phyloP scores from a whole-genome alignment of 257 asterid genomes.

The Pogostemon cablin region DNA sequence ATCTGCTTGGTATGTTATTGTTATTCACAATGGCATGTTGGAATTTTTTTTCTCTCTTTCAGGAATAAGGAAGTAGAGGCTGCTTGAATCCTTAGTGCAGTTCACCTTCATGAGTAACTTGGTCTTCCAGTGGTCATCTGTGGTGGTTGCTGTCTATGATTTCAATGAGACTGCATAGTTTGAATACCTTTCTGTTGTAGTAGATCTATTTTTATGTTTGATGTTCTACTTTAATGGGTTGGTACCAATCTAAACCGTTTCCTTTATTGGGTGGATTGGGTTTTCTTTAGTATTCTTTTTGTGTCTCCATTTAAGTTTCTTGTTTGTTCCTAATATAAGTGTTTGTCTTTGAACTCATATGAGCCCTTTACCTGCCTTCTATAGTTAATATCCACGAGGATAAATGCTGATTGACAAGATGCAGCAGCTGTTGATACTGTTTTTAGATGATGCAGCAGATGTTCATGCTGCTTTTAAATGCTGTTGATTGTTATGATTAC shows the following conservation, averaged over 20 bases:
- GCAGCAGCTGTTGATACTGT: conserved; percentile 59
- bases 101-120: conserved; percentile 31
- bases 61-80: conserved; percentile 43
- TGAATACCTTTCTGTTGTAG: conserved; percentile 55
- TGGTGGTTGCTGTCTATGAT: conserved; percentile 51
- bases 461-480: conserved; percentile 54
- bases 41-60: conserved; percentile 21
- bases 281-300: conserved; percentile 15
- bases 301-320: conserved; percentile 2
- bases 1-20: background rate
- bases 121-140: conserved; percentile 43
- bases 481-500: conserved; percentile 52
- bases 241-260: conserved; percentile 32
- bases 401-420: conserved; percentile 59
- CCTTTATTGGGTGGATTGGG: conserved; percentile 23
- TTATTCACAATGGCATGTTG: conserved; percentile 9
- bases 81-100: conserved; percentile 32
- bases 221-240: conserved; percentile 30
- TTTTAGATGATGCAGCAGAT: conserved; percentile 55
- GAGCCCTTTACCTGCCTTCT: conserved; percentile 63
- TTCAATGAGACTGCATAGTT: conserved; percentile 47
- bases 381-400: conserved; percentile 68
- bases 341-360: conserved; percentile 42
- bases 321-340: conserved; percentile 16
- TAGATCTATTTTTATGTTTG: conserved; percentile 37